These are phyloP conservation scores for Penicillium sp. DNA, from an alignment of 2,329 filamentous ascomycete species.

Conservation along the genomic window DNA sequence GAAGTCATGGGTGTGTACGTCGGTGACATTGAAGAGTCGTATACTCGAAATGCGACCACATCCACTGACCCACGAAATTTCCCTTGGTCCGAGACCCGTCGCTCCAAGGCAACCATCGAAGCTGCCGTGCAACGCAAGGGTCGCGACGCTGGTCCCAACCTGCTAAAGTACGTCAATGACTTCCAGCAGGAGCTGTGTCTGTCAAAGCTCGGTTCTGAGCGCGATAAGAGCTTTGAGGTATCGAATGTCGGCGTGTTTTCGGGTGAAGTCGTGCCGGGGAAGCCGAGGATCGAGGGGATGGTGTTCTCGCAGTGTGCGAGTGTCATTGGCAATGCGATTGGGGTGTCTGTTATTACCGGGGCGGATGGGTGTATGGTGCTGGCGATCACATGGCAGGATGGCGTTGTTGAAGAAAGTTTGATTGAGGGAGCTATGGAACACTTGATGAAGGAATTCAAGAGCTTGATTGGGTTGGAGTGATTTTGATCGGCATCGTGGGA, in stretches of 20 bases:
- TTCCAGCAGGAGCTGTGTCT: slow-evolving; percentile 42
- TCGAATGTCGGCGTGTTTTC: slow-evolving; percentile 52
- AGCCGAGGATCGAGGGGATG: slow-evolving; percentile 43
- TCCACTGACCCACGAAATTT: slow-evolving; percentile 20
- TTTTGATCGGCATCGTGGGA: not conserved
- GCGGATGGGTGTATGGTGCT: slow-evolving; percentile 49
- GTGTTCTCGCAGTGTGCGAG: slow-evolving; percentile 52
- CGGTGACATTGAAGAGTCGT: slow-evolving; percentile 39
- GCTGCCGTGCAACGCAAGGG: slow-evolving; percentile 32
- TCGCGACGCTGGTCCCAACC: slow-evolving; percentile 39
- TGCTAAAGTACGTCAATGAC: slow-evolving; percentile 48
- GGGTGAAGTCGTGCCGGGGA: slow-evolving; percentile 12
- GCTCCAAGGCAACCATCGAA: slow-evolving; percentile 37
- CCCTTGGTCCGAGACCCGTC: slow-evolving; percentile 41
- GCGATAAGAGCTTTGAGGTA: slow-evolving; percentile 48
- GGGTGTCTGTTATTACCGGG: slow-evolving; percentile 48
- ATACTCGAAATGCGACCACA: slow-evolving; percentile 27
- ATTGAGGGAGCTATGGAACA: slow-evolving; percentile 21
- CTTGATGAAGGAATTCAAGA: not conserved
- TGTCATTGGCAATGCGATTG: slow-evolving; percentile 44
- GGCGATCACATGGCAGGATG: slow-evolving; percentile 48
- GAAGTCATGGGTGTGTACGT: slow-evolving; percentile 46
- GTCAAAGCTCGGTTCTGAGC: slow-evolving; percentile 44
- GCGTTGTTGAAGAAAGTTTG: slow-evolving; percentile 37
- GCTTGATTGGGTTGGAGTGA: not conserved